Conservation (phyloP, 2,329 filamentous ascomycete genomes). For the Aspergillus cejpii region DNA sequence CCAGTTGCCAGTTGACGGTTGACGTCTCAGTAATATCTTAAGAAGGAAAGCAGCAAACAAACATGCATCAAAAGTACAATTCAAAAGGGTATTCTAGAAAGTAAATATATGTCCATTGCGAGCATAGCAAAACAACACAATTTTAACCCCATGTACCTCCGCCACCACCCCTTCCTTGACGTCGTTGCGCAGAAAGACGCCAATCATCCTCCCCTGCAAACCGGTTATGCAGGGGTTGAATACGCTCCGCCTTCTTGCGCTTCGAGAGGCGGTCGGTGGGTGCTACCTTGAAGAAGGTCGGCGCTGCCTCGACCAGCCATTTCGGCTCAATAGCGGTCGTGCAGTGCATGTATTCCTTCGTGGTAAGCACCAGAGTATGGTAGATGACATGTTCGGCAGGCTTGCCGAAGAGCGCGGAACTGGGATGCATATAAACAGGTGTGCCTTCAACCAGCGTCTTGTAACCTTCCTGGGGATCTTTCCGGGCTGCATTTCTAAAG, state of each 20-base stretch:
- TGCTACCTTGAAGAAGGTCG: constrained; percentile 97
- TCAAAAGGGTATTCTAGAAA: constrained; percentile 4
- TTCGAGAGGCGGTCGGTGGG: constrained; percentile 80
- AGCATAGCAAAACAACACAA: constrained; percentile 4
- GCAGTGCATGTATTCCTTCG: constrained; percentile 97
- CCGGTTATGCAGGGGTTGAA: constrained; percentile 90
- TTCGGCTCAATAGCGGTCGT: constrained; percentile 92
- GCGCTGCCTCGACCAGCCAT: constrained; percentile 89
- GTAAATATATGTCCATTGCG: constrained; percentile 3
- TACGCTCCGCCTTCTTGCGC: constrained; percentile 86
- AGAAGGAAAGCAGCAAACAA: not conserved
- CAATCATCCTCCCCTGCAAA: constrained; percentile 92
- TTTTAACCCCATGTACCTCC: constrained; percentile 79
- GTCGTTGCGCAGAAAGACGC: constrained; percentile 81
- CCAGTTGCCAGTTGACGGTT: too few relatives aligned
- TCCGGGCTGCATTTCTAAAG: constrained; percentile 90
- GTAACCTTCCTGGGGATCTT: constrained; percentile 94
- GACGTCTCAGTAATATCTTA: too few relatives aligned
- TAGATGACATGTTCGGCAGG: constrained; percentile 96
- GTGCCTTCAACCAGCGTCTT: constrained; percentile 95
- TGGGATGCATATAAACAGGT: constrained; percentile 89
- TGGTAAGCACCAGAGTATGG: constrained; percentile 51
- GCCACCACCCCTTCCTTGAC: constrained; percentile 73
- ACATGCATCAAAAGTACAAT: not conserved
- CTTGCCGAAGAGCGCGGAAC: constrained; percentile 87